Evolutionary conservation across 495 filamentous ascomycete species (phyloP), one percentile per base, ranked within the genome.

Genomic region (Penicillium canariense): DNA sequence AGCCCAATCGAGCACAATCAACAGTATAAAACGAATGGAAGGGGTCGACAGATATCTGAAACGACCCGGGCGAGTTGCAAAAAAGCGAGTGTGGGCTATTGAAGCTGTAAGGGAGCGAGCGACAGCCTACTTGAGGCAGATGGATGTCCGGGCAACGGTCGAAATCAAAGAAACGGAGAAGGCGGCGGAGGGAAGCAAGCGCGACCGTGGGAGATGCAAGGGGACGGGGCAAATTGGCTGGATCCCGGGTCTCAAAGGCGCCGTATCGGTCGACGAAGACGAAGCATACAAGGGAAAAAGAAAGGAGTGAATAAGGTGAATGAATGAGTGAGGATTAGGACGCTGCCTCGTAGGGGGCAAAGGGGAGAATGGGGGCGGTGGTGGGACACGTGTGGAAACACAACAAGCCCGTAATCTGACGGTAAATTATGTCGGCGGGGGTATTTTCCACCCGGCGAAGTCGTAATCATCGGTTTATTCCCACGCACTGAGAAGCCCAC

Each of bases 161-260:
- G 45, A 40, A 28, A 66, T 68, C 59, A 68, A 58, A 63, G 59
- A 59, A 62, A 48, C 23, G 30, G 50, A 34, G 43, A 46, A 27
- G 45, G 39, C 32, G 52, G 48, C 28, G 39, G 44, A 20, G 47
- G 51, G 59, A 27, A 46, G 4, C 43, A 50, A 52, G 64, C 66
- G 71, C 66, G 67, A 72, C 66, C 68, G 70, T 61, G 65, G 60
- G 62, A 58, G 54, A 74, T 56, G 70, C 68, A 73, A 75, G 69
- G 72, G 66, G 67, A 47, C 9, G 14, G 61, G 52, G 43, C 50
- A 34, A 58, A 63, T 66, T 65, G 63, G 61, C 65, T 56, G 36
- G 55, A 55, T 60, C 71, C 68, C 68, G 68, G 59, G 65, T 68
- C 43, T 28, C 59, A 52, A 67, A 58, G 49, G 52, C 50, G 54